These are phyloP conservation scores for Apiotrichum laibachii DNA, from an alignment of 1,284 basidiomycete species.

Conservation along the genomic window DNA sequence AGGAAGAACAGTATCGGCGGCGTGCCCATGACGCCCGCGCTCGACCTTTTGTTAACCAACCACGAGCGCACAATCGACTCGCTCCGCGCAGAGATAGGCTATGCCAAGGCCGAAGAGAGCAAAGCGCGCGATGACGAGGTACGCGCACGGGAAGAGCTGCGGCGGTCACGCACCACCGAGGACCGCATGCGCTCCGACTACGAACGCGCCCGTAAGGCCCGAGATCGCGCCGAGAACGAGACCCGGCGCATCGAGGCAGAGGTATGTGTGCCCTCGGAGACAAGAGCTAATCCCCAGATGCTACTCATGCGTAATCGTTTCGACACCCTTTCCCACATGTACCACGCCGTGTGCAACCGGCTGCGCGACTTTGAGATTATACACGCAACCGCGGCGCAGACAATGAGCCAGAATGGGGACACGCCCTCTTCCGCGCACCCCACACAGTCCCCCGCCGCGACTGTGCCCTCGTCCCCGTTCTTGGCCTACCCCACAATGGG, in stretches of 20 bases:
- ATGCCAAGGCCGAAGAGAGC: conserved; percentile 42
- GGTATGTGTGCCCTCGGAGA: no score
- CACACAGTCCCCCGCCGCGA: neutral
- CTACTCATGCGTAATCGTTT: conserved; percentile 19
- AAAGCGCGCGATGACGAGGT: conserved; percentile 40
- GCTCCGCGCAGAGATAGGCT: conserved; percentile 42
- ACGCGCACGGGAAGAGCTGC: conserved; percentile 32
- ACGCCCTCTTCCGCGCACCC: neutral
- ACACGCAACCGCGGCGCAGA: neutral
- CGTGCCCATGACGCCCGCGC: conserved; percentile 24
- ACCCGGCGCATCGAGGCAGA: conserved; percentile 37
- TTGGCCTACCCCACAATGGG: conserved; percentile 2
- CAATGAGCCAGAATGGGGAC: neutral
- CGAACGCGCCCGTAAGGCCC: conserved; percentile 29
- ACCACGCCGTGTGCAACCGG: conserved; percentile 17
- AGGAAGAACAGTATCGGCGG: conserved; percentile 27
- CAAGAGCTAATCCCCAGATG: conserved; percentile 9
- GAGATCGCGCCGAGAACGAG: conserved; percentile 28
- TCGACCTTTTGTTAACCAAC: conserved; percentile 32
- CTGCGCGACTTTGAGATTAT: conserved; percentile 16
- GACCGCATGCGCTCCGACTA: conserved; percentile 34
- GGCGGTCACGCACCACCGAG: conserved; percentile 27
- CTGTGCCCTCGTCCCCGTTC: neutral
- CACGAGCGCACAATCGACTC: conserved; percentile 41
- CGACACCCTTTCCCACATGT: conserved; percentile 24